Conservation (phyloP, 2,329 filamentous ascomycete genomes). For the Rutstroemia sp. region DNA sequence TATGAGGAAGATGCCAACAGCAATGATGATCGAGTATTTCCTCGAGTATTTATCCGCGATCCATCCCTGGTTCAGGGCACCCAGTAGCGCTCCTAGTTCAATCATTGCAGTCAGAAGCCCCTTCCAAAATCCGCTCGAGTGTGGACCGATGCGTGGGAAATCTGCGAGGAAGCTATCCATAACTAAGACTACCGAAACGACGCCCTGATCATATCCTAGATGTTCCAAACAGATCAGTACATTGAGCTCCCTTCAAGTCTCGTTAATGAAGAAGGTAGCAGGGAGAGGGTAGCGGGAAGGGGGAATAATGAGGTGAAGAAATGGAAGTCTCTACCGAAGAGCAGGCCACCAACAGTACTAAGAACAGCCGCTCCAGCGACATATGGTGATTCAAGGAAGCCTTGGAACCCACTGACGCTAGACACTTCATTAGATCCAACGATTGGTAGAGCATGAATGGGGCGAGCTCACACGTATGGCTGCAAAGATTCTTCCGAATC, state of each 20-base stretch:
- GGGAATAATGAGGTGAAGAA: not conserved
- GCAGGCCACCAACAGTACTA: not conserved
- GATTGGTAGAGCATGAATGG: not conserved
- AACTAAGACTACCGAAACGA: slow-evolving; percentile 38
- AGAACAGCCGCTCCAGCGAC: slow-evolving; percentile 2
- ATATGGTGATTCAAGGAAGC: slow-evolving; percentile 2
- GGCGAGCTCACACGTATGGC: not conserved
- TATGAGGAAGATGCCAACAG: slow-evolving; percentile 42
- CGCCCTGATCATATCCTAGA: slow-evolving; percentile 40
- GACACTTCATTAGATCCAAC: not conserved
- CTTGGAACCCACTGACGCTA: not conserved
- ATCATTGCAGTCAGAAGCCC: slow-evolving; percentile 29
- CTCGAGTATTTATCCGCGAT: slow-evolving; percentile 44
- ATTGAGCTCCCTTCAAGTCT: not conserved
- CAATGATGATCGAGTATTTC: slow-evolving; percentile 44
- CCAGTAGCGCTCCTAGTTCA: slow-evolving; percentile 31
- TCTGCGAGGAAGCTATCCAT: slow-evolving; percentile 36
- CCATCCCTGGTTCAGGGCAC: slow-evolving; percentile 13
- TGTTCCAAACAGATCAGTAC: not conserved
- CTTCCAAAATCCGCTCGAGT: slow-evolving; percentile 8
- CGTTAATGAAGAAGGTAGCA: too few species aligned
- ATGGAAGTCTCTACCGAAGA: not conserved
- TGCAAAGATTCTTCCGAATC: not conserved
- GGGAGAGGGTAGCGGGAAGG: not conserved
- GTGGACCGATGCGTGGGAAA: slow-evolving; percentile 24